A percentile compares a stretch with the other conserved stretches of the same genome.
phyloP scores from a whole-genome alignment of 768 basidiomycete genomes.

The Amanita inopinata region DNA sequence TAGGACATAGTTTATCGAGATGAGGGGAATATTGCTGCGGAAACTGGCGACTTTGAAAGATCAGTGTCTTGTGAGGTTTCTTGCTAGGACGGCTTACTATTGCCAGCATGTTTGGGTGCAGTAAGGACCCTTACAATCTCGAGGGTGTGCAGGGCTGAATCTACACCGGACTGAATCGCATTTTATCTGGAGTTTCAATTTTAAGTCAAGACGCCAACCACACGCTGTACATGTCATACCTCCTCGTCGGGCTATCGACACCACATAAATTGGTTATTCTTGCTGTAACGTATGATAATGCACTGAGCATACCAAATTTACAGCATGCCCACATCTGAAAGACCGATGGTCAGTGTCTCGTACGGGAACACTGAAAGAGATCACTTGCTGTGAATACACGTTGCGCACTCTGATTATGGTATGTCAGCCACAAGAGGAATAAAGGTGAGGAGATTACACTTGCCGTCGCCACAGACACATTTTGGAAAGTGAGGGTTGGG shows the following conservation, averaged over 20 bases:
- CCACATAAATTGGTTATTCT: not conserved
- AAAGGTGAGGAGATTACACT: constrained; percentile 15
- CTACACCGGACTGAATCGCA: constrained; percentile 51
- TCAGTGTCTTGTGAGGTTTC: constrained; percentile 9
- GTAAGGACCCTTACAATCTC: constrained; percentile 35
- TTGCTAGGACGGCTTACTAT: constrained; percentile 37
- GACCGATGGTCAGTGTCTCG: constrained; percentile 9
- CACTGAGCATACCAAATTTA: constrained; percentile 32
- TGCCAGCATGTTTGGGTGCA: constrained; percentile 60
- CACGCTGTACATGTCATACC: constrained; percentile 19
- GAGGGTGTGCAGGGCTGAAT: constrained; percentile 51
- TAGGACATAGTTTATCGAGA: constrained; percentile 48
- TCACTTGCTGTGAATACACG: constrained; percentile 38
- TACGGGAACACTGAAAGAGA: not conserved
- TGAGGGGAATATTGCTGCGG: constrained; percentile 64
- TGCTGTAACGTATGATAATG: not conserved
- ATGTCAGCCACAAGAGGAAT: not conserved
- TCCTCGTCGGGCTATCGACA: constrained; percentile 48
- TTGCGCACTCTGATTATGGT: constrained; percentile 38
- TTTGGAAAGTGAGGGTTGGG: constrained; percentile 11
- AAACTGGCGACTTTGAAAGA: constrained; percentile 40
- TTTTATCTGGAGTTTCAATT: constrained; percentile 36
- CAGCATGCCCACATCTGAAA: constrained; percentile 44
- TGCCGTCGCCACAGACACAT: constrained; percentile 60
- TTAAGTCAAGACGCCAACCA: not conserved